Conservation (phyloP, 371 early-diverging fungal species). For the Apophysomyces ossiformis region DNA sequence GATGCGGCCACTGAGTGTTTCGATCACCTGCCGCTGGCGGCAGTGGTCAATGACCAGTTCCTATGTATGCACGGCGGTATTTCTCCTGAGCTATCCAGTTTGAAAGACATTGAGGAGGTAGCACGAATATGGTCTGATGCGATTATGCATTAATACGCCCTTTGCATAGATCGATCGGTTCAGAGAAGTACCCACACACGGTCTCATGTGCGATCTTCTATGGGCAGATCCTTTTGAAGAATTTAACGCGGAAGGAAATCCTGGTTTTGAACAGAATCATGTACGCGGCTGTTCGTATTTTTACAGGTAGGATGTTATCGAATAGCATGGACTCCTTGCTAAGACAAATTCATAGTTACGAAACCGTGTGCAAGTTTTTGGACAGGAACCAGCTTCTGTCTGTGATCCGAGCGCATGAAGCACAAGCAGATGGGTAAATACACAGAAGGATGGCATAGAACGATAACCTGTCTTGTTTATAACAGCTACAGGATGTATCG, state of each 20-base stretch:
- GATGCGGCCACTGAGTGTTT: constrained; percentile 91
- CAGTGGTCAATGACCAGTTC: constrained; percentile 96
- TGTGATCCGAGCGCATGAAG: constrained; percentile 98
- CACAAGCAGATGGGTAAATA: constrained; percentile 91
- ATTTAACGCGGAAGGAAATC: constrained; percentile 84
- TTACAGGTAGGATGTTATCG: constrained; percentile 63
- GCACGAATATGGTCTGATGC: neutral
- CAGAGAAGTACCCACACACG: constrained; percentile 92
- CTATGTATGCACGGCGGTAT: constrained; percentile 99
- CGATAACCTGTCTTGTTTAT: neutral
- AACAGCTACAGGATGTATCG: constrained; percentile 87
- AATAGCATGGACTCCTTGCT: neutral
- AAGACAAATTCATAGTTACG: constrained; percentile 58
- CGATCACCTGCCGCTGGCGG: constrained; percentile 94
- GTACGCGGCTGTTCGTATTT: constrained; percentile 97
- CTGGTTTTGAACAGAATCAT: constrained; percentile 87
- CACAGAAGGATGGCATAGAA: neutral
- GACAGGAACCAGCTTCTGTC: constrained; percentile 92
- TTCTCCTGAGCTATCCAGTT: constrained; percentile 90
- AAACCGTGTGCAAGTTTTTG: constrained; percentile 90
- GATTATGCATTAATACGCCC: no score
- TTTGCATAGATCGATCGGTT: constrained; percentile 84
- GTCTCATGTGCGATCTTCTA: constrained; percentile 96
- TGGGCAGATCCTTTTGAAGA: constrained; percentile 99
- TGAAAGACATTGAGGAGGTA: constrained; percentile 83